Base-by-base conservation (phyloP, 345 rosid species). In the Pseudoturritis turrita region DNA sequence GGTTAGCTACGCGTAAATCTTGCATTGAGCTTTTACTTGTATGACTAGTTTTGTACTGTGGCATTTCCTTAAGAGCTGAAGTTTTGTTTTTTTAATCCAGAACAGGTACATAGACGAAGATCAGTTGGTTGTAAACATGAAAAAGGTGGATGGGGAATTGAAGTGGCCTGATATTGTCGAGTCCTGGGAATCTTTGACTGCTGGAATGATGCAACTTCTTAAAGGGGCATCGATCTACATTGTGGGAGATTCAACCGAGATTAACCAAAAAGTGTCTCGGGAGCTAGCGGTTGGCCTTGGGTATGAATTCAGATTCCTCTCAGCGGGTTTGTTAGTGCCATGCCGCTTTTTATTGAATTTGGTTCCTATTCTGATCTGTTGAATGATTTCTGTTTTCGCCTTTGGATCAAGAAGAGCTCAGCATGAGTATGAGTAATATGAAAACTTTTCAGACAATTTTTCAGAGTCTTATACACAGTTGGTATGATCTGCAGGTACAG, bases 151-250 rank as follows among this genome's bases (percentile, higher is more conserved):
- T 59, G 89, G 89, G 0, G 87, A 85, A 26, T 81, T 89, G 81
- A 88, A 90, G 78, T 94, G 97, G 95, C 96, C 96, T 51, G 91
- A 89, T 73, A 81, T 89, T 82, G 80, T 87, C 70, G 97, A 93
- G 80, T 87, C 97, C 0, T 89, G 95, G 97, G 92, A 90, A 37
- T 94, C 98, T 36, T 76, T 89, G 78, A 80, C 96, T 51, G 86
- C 87, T 11, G 96, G 89, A 36, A 78, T 87, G 31, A 62, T 76
- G 86, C 96, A 94, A 68, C 88, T 94, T 17, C 88, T 94, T 28
- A 86, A 85, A 84, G 95, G 98, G 47, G 79, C 95, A 26, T 90
- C 97, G 13, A 80, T 89, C 63, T 94, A 82, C 65, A 77, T 89
- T 55, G 88, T 86, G 47, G 96, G 96, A 15, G 88, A 84, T 78